Percentiles rank a stretch among this genome's conserved stretches.
Conservation (phyloP, 257 asterid species). For the Eustoma russellianum region DNA sequence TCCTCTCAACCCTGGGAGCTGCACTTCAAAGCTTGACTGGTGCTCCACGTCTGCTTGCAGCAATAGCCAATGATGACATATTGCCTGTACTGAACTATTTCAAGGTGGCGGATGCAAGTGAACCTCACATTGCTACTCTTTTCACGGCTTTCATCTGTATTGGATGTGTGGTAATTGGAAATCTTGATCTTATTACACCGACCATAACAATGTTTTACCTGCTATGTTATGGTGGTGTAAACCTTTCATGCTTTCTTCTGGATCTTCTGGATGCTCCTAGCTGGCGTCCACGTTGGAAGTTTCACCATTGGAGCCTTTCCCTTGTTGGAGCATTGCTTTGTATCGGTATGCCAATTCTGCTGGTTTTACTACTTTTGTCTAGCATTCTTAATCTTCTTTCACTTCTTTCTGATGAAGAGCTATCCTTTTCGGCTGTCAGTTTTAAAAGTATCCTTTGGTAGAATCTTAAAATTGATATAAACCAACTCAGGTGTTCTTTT, state of each 20-base stretch:
- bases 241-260: constrained; percentile 91
- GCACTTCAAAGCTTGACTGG: constrained; percentile 98
- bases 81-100: constrained; percentile 92
- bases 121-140: constrained; percentile 85
- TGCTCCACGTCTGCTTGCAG: constrained; percentile 98
- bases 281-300: constrained; percentile 99
- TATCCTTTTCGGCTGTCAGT: no score
- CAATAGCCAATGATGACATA: constrained; percentile 97
- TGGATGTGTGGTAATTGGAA: constrained; percentile 87
- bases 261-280: constrained; percentile 99
- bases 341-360: constrained; percentile 39
- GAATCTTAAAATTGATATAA: no score
- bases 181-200: constrained; percentile 91
- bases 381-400: no score
- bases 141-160: constrained; percentile 94
- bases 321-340: constrained; percentile 90
- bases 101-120: constrained; percentile 80
- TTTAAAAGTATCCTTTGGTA: no score
- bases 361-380: no score
- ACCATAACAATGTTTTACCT: constrained; percentile 96
- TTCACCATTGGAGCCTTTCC: constrained; percentile 99
- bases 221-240: constrained; percentile 93
- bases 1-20: constrained; percentile 97
- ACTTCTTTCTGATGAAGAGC: no score
- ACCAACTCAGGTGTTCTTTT: no score